A percentile compares a stretch with the other conserved stretches of the same genome.
Evolutionary conservation across 352 stramenopile genomes (phyloP).

Genomic region (Pythium scleroteichum): DNA sequence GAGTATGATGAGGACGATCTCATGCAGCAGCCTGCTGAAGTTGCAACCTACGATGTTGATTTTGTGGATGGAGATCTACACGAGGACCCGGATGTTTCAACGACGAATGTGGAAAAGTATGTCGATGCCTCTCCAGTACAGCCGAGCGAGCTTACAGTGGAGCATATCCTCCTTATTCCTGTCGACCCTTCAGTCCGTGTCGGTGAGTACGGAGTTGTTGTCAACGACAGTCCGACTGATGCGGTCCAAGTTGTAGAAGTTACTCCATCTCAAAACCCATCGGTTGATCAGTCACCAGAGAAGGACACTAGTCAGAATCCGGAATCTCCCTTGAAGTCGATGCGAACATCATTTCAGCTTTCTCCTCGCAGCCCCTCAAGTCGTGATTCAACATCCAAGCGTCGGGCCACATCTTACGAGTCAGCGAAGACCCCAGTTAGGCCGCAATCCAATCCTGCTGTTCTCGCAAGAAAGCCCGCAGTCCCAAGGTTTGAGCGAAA

Average conservation of each 20-base stretch:
- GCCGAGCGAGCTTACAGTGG: too few species aligned
- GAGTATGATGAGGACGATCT: not conserved
- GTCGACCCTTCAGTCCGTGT: too few species aligned
- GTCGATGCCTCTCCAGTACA: too few species aligned
- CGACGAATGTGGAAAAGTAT: too few species aligned
- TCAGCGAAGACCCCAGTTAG: not conserved
- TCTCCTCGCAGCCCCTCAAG: not conserved
- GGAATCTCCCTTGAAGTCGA: not conserved
- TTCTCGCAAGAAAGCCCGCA: conserved; percentile 3
- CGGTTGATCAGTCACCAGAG: not conserved
- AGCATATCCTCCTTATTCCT: too few species aligned
- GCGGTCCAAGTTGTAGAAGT: too few species aligned
- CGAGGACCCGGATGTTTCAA: too few species aligned
- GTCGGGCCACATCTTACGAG: not conserved
- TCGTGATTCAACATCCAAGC: not conserved
- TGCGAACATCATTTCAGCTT: too few species aligned
- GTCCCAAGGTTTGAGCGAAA: conserved; percentile 13
- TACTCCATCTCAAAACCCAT: too few species aligned
- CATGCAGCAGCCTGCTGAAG: not conserved
- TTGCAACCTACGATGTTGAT: not conserved
- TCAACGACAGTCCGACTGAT: too few species aligned
- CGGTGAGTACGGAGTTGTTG: too few species aligned
- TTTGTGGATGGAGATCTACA: not conserved
- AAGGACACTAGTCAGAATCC: not conserved
- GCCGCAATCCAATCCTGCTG: not conserved